These are phyloP conservation scores for Solanum virginianum DNA, from an alignment of 257 asterid genomes.

Conservation along the genomic window DNA sequence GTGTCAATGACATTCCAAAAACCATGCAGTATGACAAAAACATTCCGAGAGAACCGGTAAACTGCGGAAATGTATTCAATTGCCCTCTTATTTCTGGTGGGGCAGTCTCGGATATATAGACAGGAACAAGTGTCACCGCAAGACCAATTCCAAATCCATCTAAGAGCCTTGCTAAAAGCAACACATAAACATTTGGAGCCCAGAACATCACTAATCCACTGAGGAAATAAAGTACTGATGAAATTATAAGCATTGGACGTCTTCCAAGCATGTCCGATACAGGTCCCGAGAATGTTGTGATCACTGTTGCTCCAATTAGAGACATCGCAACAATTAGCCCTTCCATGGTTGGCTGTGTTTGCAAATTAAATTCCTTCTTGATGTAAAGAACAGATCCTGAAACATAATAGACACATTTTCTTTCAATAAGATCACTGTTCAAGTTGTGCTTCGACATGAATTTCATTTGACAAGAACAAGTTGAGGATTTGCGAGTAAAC, in stretches of 20 bases:
- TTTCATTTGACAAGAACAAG: neutral
- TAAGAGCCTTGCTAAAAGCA: constrained; percentile 76
- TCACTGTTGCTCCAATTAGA: constrained; percentile 80
- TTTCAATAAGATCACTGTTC: constrained; percentile 1
- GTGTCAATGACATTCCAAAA: constrained; percentile 68
- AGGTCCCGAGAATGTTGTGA: constrained; percentile 84
- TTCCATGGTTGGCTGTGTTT: constrained; percentile 72
- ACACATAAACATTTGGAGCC: constrained; percentile 84
- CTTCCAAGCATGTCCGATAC: constrained; percentile 77
- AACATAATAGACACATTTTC: neutral
- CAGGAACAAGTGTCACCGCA: constrained; percentile 85
- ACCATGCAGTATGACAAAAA: constrained; percentile 89
- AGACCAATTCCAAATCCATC: constrained; percentile 96
- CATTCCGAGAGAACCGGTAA: constrained; percentile 84
- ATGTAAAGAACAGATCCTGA: constrained; percentile 89
- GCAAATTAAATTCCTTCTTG: constrained; percentile 67
- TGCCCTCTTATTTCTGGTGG: constrained; percentile 85
- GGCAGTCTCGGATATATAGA: constrained; percentile 90
- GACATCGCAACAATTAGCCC: constrained; percentile 92
- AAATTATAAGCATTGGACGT: constrained; percentile 84
- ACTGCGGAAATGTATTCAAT: constrained; percentile 84
- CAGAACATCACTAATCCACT: constrained; percentile 84
- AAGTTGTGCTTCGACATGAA: neutral
- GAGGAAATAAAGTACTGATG: constrained; percentile 64
- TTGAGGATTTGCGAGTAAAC: neutral